A percentile compares a stretch with the other conserved stretches of the same genome.
Conservation (phyloP, 257 asterid genomes). For the Marsdenia floribunda region DNA sequence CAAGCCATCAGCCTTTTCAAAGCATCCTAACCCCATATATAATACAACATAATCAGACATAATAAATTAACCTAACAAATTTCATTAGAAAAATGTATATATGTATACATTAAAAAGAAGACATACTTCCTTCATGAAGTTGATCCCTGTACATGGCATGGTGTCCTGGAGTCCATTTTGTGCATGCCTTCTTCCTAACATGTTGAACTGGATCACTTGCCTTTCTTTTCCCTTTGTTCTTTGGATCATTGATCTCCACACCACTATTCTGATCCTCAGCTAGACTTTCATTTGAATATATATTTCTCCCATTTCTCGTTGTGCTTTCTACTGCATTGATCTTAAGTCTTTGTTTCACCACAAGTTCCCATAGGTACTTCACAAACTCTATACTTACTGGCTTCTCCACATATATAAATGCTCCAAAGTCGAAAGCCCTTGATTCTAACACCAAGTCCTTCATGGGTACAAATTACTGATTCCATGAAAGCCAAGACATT, state of each 20-base stretch:
- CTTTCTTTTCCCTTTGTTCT: neutral
- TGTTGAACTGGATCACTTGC: too few species aligned
- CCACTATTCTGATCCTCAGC: neutral
- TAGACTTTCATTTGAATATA: too few species aligned
- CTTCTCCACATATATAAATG: slow-evolving; percentile 6
- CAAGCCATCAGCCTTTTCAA: too few species aligned
- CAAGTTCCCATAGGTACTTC: slow-evolving; percentile 10
- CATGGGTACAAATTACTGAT: slow-evolving; percentile 6
- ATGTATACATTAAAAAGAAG: too few species aligned
- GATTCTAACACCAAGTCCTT: slow-evolving; percentile 1
- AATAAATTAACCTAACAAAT: too few species aligned
- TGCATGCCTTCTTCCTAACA: too few species aligned
- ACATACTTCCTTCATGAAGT: too few species aligned
- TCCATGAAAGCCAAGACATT: neutral
- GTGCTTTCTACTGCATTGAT: neutral
- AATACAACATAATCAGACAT: too few species aligned
- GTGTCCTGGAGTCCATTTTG: too few species aligned
- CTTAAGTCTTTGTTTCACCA: slow-evolving; percentile 2
- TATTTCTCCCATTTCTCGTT: neutral
- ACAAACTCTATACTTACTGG: neutral
- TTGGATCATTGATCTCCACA: neutral
- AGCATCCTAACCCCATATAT: too few species aligned
- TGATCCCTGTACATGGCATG: too few species aligned
- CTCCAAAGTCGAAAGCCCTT: slow-evolving; percentile 9
- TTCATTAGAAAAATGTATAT: too few species aligned